phyloP scores from a whole-genome alignment of 2,329 filamentous ascomycete species.

The Pezicula rhizophila region DNA sequence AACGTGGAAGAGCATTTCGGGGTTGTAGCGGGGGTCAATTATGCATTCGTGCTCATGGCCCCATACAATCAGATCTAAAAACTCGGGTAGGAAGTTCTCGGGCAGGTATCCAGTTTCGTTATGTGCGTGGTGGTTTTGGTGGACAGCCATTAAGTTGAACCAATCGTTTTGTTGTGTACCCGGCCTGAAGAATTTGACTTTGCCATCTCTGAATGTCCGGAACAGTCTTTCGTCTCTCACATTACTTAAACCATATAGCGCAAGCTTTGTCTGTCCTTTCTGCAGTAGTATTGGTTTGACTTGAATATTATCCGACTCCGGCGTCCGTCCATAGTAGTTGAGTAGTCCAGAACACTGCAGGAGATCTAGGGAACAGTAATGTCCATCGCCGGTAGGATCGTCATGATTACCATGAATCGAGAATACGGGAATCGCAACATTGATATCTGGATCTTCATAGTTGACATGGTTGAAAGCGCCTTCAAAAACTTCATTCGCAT shows the following conservation, averaged over 20 bases:
- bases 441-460: slow-evolving; percentile 96
- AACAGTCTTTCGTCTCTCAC: slow-evolving; percentile 93
- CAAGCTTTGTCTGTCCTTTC: slow-evolving; percentile 88
- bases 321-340: slow-evolving; percentile 92
- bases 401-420: slow-evolving; percentile 99
- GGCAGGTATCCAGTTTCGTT: slow-evolving; percentile 91
- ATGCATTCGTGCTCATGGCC: slow-evolving; percentile 96
- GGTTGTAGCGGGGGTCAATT: slow-evolving; percentile 77
- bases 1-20: slow-evolving; percentile 86
- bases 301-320: slow-evolving; percentile 88
- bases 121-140: slow-evolving; percentile 92
- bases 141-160: slow-evolving; percentile 93
- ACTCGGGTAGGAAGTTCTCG: slow-evolving; percentile 86
- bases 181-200: slow-evolving; percentile 90
- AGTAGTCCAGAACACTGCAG: slow-evolving; percentile 85
- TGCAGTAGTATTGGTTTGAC: slow-evolving; percentile 89
- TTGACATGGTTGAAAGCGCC: slow-evolving; percentile 91
- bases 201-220: slow-evolving; percentile 84
- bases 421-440: slow-evolving; percentile 93
- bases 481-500: slow-evolving; percentile 85
- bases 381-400: slow-evolving; percentile 93
- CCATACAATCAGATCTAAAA: slow-evolving; percentile 89
- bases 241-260: slow-evolving; percentile 90
- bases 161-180: slow-evolving; percentile 76
- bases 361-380: slow-evolving; percentile 84